A percentile compares a stretch with the other conserved stretches of the same genome.
phyloP scores from a whole-genome alignment of 768 basidiomycete species.

The Mrakia blollopis region DNA sequence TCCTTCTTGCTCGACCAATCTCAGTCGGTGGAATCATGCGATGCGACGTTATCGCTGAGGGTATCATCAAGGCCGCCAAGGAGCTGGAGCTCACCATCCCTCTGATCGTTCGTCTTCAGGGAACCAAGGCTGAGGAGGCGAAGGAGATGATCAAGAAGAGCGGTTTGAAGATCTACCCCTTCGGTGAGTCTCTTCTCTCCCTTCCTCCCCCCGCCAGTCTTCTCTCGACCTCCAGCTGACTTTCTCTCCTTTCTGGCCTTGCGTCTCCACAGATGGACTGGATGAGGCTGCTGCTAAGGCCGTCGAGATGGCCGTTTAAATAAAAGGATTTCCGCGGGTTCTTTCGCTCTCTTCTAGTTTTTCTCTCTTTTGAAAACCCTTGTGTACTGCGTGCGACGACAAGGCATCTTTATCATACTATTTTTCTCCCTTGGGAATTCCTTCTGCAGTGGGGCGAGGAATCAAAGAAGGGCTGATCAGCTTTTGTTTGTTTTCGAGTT shows the following conservation, averaged over 20 bases:
- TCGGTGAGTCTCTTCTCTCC: conserved; percentile 43
- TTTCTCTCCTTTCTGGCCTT: not conserved
- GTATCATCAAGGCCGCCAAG: conserved; percentile 95
- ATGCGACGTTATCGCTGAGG: conserved; percentile 70
- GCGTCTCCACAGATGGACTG: conserved; percentile 58
- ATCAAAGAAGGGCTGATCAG: too few relatives aligned
- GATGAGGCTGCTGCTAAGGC: conserved; percentile 73
- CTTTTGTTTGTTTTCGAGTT: too few relatives aligned
- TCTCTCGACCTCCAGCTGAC: too few relatives aligned
- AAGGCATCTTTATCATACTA: not conserved
- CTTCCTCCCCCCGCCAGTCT: too few relatives aligned
- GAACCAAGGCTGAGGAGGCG: conserved; percentile 42
- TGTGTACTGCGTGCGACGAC: conserved; percentile 14
- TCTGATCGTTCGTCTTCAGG: conserved; percentile 88
- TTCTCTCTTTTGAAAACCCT: too few relatives aligned
- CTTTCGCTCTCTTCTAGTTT: not conserved
- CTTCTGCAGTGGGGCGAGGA: too few relatives aligned
- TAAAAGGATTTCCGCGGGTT: not conserved
- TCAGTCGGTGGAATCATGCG: conserved; percentile 81
- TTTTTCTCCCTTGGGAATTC: not conserved
- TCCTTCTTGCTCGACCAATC: conserved; percentile 7
- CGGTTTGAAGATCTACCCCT: conserved; percentile 86
- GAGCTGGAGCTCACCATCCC: conserved; percentile 81
- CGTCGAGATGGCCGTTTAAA: conserved; percentile 36
- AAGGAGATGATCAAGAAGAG: conserved; percentile 75